These are phyloP conservation scores for Gaeumannomyces tritici DNA, from an alignment of 2,329 filamentous ascomycete species.

Conservation along the genomic window DNA sequence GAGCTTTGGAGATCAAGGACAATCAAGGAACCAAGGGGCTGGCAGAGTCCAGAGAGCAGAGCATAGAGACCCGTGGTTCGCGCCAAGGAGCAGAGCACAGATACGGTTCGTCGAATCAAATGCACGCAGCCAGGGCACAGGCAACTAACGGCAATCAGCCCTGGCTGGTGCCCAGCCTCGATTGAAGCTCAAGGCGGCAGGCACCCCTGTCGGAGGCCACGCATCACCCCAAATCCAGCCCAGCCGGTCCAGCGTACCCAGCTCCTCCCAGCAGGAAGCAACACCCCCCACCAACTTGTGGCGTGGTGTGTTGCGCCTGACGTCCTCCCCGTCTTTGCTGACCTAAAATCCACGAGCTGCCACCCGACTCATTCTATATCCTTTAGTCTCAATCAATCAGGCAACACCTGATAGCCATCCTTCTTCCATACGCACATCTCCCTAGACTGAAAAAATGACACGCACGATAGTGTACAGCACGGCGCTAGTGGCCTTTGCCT, in stretches of 20 bases:
- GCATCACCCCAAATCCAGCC: neutral
- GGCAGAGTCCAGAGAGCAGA: too few relatives aligned
- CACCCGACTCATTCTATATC: too few relatives aligned
- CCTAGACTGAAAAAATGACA: neutral
- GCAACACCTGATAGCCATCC: neutral
- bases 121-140: neutral
- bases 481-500: conserved; percentile 31
- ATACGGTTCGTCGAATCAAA: neutral
- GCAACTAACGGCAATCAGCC: too few relatives aligned
- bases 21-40: too few relatives aligned
- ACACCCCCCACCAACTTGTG: neutral
- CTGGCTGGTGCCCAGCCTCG: too few relatives aligned
- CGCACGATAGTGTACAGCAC: conserved; percentile 31
- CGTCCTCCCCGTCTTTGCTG: neutral
- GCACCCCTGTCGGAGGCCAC: neutral
- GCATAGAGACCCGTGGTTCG: too few relatives aligned
- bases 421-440: neutral
- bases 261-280: too few relatives aligned
- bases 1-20: too few relatives aligned
- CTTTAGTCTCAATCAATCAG: neutral
- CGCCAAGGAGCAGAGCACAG: too few relatives aligned
- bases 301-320: neutral
- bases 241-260: too few relatives aligned
- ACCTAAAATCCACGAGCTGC: too few relatives aligned
- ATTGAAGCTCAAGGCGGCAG: neutral